Conservation (phyloP, 2,329 filamentous ascomycete species). For the Fusarium sp. region DNA sequence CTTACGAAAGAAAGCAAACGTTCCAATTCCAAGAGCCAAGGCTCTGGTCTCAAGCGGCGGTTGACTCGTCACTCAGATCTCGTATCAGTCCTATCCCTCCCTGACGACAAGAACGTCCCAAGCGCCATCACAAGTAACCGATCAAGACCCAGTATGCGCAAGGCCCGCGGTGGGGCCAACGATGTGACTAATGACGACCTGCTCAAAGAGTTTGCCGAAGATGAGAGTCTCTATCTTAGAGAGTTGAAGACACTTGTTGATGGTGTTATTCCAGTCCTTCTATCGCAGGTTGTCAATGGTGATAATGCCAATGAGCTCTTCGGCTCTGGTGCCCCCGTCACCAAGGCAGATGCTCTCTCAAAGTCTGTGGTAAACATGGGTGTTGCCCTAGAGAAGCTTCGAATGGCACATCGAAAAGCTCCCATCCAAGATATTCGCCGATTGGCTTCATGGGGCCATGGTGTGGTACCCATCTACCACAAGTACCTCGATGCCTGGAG, state of each 20-base stretch:
- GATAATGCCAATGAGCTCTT: conserved; percentile 78
- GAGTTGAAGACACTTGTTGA: conserved; percentile 95
- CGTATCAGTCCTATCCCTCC: conserved; percentile 89
- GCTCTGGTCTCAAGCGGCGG: conserved; percentile 76
- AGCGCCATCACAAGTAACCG: conserved; percentile 78
- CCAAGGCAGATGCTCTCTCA: conserved; percentile 75
- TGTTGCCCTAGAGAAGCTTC: conserved; percentile 87
- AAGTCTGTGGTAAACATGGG: conserved; percentile 97
- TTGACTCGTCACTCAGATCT: conserved; percentile 94
- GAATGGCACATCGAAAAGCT: conserved; percentile 83
- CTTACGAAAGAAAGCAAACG: conserved; percentile 64
- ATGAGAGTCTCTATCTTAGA: conserved; percentile 89
- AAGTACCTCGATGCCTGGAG: conserved; percentile 92
- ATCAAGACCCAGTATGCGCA: conserved; percentile 84
- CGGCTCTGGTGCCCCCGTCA: conserved; percentile 66
- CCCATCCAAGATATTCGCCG: conserved; percentile 80
- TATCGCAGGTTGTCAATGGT: conserved; percentile 86
- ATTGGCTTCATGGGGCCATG: conserved; percentile 86
- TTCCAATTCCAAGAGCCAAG: conserved; percentile 61
- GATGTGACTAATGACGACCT: conserved; percentile 82
- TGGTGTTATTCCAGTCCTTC: conserved; percentile 92
- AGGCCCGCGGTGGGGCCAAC: conserved; percentile 76
- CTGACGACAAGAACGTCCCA: conserved; percentile 69
- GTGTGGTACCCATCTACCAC: conserved; percentile 82
- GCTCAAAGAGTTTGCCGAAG: conserved; percentile 83